A percentile compares a stretch with the other conserved stretches of the same genome.
These are phyloP conservation scores for Saccharomyces hybrid DNA, from an alignment of 1,139 yeast species.

Conservation along the genomic window DNA sequence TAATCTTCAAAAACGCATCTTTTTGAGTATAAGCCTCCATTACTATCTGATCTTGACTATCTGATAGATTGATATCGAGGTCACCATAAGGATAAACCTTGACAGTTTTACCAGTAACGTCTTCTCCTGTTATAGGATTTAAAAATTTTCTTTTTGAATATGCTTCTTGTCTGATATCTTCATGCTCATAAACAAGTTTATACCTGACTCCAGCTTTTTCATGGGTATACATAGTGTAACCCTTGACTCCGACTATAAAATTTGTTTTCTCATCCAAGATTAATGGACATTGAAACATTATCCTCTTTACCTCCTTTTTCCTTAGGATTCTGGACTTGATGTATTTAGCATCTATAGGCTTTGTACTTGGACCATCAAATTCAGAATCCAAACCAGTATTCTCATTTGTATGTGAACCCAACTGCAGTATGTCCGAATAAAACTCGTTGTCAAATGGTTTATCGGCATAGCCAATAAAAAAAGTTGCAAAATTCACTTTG, in stretches of 20 bases:
- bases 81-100: conserved; percentile 42
- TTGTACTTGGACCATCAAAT: conserved; percentile 35
- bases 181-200: conserved; percentile 45
- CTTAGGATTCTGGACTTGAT: conserved; percentile 47
- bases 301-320: conserved; percentile 54
- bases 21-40: conserved; percentile 34
- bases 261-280: conserved; percentile 38
- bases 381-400: conserved; percentile 11
- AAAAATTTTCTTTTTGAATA: conserved; percentile 40
- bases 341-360: conserved; percentile 40
- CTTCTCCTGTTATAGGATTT: conserved; percentile 40
- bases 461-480: conserved; percentile 43
- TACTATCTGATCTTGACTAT: conserved; percentile 32
- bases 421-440: conserved; percentile 49
- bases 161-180: conserved; percentile 48
- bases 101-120: conserved; percentile 33
- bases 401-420: conserved; percentile 16
- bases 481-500: conserved; percentile 52
- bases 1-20: conserved; percentile 43
- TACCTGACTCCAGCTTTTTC: conserved; percentile 42
- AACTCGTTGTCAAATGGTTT: conserved; percentile 43
- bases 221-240: conserved; percentile 55
- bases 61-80: conserved; percentile 36
- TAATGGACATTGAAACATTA: conserved; percentile 56
- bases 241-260: conserved; percentile 60